phyloP scores from a whole-genome alignment of 2,329 filamentous ascomycete species.

The Bimuria novae-zelandiae region DNA sequence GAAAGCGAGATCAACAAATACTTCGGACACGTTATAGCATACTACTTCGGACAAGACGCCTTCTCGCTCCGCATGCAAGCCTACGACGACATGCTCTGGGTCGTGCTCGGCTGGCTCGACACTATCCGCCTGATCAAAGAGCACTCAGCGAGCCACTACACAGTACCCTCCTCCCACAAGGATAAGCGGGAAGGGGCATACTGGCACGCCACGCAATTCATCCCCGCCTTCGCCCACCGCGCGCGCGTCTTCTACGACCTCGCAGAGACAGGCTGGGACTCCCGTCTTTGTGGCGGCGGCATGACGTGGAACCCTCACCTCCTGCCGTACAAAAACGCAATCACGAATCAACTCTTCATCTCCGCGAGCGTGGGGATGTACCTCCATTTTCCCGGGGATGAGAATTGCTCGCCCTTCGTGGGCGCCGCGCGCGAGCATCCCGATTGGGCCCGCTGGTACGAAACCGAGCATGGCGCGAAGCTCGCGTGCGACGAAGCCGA shows the following conservation, averaged over 20 bases:
- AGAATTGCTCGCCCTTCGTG: constrained; percentile 71
- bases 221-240: constrained; percentile 77
- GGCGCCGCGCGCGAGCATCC: constrained; percentile 20
- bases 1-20: constrained; percentile 84
- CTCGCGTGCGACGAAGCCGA: not conserved
- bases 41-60: constrained; percentile 85
- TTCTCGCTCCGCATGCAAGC: constrained; percentile 76
- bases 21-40: constrained; percentile 75
- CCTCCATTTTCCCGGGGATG: constrained; percentile 81
- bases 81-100: constrained; percentile 95
- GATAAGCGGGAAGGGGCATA: constrained; percentile 9
- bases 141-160: constrained; percentile 69
- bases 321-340: constrained; percentile 88
- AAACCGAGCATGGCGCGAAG: constrained; percentile 2
- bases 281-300: constrained; percentile 77
- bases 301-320: constrained; percentile 86
- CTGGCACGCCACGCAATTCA: constrained; percentile 81
- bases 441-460: not conserved
- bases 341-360: constrained; percentile 91
- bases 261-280: constrained; percentile 80
- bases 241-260: constrained; percentile 85
- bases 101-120: constrained; percentile 89
- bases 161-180: too few species aligned
- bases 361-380: constrained; percentile 88
- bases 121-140: constrained; percentile 73